phyloP scores from a whole-genome alignment of 2,329 filamentous ascomycete genomes.

The Tolypocladium capitatum region DNA sequence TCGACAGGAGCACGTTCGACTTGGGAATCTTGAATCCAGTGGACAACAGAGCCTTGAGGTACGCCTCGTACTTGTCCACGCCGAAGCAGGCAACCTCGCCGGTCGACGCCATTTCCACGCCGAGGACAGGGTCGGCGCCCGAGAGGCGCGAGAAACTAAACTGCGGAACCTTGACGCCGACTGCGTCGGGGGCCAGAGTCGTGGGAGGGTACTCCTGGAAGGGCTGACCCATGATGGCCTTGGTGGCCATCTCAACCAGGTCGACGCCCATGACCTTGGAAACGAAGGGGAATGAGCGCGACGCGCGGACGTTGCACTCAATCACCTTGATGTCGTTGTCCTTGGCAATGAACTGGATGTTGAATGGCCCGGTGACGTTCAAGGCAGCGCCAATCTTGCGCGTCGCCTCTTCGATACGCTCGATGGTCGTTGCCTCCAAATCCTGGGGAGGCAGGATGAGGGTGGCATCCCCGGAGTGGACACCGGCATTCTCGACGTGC shows the following conservation, averaged over 20 bases:
- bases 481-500: conserved; percentile 96
- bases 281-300: conserved; percentile 93
- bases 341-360: conserved; percentile 99
- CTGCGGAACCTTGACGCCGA: conserved; percentile 95
- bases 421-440: conserved; percentile 74
- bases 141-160: conserved; percentile 98
- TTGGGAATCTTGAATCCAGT: conserved; percentile 95
- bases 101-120: conserved; percentile 98
- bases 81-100: conserved; percentile 97
- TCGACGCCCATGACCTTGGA: conserved; percentile 98
- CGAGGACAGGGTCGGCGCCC: conserved; percentile 87
- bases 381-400: conserved; percentile 87
- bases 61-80: conserved; percentile 91
- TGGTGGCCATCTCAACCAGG: conserved; percentile 96
- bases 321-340: conserved; percentile 99
- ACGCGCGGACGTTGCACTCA: conserved; percentile 95
- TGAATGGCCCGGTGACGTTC: conserved; percentile 93
- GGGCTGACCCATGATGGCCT: conserved; percentile 80
- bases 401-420: conserved; percentile 86
- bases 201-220: conserved; percentile 71
- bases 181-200: conserved; percentile 64
- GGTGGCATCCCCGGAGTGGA: conserved; percentile 95
- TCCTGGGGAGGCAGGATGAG: conserved; percentile 92
- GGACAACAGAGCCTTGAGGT: conserved; percentile 88
- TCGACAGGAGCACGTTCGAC: conserved; percentile 88